phyloP scores from a whole-genome alignment of 1,284 basidiomycete species.

The Ustilago nuda region DNA sequence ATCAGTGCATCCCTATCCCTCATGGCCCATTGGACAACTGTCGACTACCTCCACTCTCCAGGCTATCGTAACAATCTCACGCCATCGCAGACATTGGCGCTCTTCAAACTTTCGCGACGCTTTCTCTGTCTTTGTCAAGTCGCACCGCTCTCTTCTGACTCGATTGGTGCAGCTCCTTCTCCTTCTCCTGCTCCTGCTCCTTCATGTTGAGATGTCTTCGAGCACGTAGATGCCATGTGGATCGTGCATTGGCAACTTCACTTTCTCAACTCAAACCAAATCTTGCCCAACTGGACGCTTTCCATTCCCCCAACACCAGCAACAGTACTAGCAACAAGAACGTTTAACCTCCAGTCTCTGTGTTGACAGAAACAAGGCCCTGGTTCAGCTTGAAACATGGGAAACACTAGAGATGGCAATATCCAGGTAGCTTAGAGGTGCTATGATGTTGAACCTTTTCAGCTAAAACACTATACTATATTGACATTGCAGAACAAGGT shows the following conservation, averaged over 20 bases:
- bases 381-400: too few relatives aligned
- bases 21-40: constrained; percentile 31
- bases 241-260: constrained; percentile 55
- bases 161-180: constrained; percentile 34
- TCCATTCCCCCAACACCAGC: neutral
- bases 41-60: constrained; percentile 51
- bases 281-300: constrained; percentile 51
- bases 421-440: constrained; percentile 17
- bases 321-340: neutral
- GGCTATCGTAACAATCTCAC: constrained; percentile 57
- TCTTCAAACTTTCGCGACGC: constrained; percentile 63
- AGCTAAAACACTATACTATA: too few relatives aligned
- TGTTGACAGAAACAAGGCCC: neutral
- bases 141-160: constrained; percentile 39
- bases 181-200: constrained; percentile 30
- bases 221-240: constrained; percentile 67
- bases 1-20: neutral
- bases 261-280: constrained; percentile 50
- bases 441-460: too few relatives aligned
- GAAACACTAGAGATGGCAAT: constrained; percentile 29
- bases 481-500: too few relatives aligned
- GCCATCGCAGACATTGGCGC: constrained; percentile 53
- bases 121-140: constrained; percentile 61
- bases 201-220: constrained; percentile 69
- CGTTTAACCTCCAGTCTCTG: neutral